These are phyloP conservation scores for Thyridium curvatum DNA, from an alignment of 2,329 filamentous ascomycete species.

Conservation along the genomic window DNA sequence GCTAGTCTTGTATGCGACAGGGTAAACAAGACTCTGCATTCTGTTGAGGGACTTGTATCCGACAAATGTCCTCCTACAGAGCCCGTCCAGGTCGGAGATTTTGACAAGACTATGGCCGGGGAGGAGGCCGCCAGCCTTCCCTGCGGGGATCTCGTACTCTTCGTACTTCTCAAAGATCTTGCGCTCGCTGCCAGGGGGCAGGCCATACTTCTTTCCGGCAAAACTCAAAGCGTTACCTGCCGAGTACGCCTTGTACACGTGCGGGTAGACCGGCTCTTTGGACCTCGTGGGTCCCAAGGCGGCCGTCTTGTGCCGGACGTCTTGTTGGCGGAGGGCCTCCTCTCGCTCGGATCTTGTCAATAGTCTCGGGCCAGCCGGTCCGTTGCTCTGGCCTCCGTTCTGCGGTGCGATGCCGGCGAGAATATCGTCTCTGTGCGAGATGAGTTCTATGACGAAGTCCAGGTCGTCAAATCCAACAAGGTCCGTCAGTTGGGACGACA, in stretches of 20 bases:
- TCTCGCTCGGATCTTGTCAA: constrained; percentile 74
- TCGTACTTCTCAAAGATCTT: constrained; percentile 74
- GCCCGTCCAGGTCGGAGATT: constrained; percentile 77
- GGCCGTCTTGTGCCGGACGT: constrained; percentile 77
- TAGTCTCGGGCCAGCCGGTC: constrained; percentile 39
- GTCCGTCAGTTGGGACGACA: constrained; percentile 87
- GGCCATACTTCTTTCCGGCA: constrained; percentile 72
- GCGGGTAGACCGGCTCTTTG: constrained; percentile 76
- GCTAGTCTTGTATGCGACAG: constrained; percentile 88
- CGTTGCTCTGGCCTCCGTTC: constrained; percentile 2
- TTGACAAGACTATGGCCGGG: constrained; percentile 68
- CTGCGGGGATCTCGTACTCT: constrained; percentile 81
- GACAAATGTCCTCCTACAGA: constrained; percentile 87
- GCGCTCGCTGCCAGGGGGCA: constrained; percentile 70
- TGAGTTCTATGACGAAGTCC: constrained; percentile 87
- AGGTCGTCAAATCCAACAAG: constrained; percentile 89
- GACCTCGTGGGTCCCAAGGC: constrained; percentile 64
- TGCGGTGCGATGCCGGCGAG: constrained; percentile 18
- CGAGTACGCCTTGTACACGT: constrained; percentile 80
- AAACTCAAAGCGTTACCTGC: constrained; percentile 81
- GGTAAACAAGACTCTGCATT: constrained; percentile 96
- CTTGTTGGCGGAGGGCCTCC: constrained; percentile 66
- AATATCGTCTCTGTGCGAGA: constrained; percentile 68
- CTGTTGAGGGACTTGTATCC: constrained; percentile 91
- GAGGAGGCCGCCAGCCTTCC: constrained; percentile 67